These are phyloP conservation scores for Neurospora sp. DNA, from an alignment of 495 filamentous ascomycete species.

Conservation along the genomic window DNA sequence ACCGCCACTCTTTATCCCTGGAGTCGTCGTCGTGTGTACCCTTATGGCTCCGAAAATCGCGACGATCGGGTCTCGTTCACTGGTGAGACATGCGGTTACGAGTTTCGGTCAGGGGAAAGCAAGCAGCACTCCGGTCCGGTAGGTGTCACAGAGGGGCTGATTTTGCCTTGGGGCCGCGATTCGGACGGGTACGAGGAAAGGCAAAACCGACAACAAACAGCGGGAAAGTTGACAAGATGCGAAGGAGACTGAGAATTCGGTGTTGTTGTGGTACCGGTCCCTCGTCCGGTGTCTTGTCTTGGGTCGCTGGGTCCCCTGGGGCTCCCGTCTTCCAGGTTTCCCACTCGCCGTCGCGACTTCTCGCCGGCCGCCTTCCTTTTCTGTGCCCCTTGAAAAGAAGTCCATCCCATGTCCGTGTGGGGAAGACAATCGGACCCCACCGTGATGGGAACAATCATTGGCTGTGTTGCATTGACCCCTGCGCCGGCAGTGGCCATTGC, in stretches of 20 bases:
- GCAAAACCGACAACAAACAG: background rate
- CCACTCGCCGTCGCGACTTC: background rate
- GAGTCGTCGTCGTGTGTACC: background rate
- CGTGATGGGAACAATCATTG: background rate
- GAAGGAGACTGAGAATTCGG: background rate
- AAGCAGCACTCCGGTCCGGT: background rate
- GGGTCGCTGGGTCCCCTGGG: background rate
- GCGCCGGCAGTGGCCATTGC: background rate
- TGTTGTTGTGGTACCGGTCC: background rate
- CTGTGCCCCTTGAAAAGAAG: background rate
- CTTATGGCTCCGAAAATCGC: conserved; percentile 3
- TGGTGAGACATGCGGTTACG: conserved; percentile 3
- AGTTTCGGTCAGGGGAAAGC: background rate
- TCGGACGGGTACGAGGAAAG: background rate
- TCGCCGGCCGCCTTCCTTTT: conserved; percentile 9
- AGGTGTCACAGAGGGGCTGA: background rate
- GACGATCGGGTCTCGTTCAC: background rate
- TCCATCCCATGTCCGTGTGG: background rate
- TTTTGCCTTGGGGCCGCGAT: background rate
- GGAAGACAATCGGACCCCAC: background rate
- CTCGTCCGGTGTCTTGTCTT: background rate
- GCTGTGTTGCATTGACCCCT: background rate
- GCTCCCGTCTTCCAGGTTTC: background rate
- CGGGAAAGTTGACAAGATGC: background rate
- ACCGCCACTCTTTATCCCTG: background rate